Evolutionary conservation across 495 filamentous ascomycete species (phyloP).

Genomic region (Cudoniella acicularis): DNA sequence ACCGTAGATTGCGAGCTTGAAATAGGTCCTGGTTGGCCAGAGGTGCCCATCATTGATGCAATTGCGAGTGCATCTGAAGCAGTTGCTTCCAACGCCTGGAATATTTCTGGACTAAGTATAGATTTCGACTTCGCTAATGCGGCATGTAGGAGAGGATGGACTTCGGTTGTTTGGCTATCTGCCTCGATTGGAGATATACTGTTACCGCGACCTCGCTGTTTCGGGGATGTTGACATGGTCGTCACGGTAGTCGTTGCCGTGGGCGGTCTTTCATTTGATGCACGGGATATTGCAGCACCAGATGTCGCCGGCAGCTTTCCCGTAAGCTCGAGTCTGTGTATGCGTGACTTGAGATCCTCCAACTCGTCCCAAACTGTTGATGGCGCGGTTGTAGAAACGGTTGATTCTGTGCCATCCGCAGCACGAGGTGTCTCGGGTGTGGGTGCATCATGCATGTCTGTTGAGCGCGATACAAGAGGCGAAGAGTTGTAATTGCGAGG

Average conservation of each 20-base stretch:
- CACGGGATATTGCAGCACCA: slow-evolving; percentile 70
- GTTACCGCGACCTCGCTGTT: slow-evolving; percentile 49
- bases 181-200: slow-evolving; percentile 47
- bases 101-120: slow-evolving; percentile 66
- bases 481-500: slow-evolving; percentile 51
- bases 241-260: slow-evolving; percentile 94
- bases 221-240: slow-evolving; percentile 84
- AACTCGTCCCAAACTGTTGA: slow-evolving; percentile 98
- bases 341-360: slow-evolving; percentile 91
- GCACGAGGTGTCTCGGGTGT: slow-evolving; percentile 44
- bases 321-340: slow-evolving; percentile 85
- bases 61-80: slow-evolving; percentile 76
- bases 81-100: slow-evolving; percentile 74
- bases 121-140: slow-evolving; percentile 74
- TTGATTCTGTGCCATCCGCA: slow-evolving; percentile 71
- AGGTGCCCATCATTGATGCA: slow-evolving; percentile 65
- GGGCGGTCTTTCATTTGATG: slow-evolving; percentile 74
- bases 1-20: slow-evolving; percentile 60
- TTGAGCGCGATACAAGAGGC: slow-evolving; percentile 47
- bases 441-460: slow-evolving; percentile 28
- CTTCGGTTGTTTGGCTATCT: slow-evolving; percentile 34
- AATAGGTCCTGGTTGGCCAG: slow-evolving; percentile 56
- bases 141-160: slow-evolving; percentile 75
- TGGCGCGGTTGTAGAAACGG: slow-evolving; percentile 77
- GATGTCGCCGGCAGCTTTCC: slow-evolving; percentile 81